Conservation (phyloP, 169 alveolate species). For the Perkinsus marinus region DNA sequence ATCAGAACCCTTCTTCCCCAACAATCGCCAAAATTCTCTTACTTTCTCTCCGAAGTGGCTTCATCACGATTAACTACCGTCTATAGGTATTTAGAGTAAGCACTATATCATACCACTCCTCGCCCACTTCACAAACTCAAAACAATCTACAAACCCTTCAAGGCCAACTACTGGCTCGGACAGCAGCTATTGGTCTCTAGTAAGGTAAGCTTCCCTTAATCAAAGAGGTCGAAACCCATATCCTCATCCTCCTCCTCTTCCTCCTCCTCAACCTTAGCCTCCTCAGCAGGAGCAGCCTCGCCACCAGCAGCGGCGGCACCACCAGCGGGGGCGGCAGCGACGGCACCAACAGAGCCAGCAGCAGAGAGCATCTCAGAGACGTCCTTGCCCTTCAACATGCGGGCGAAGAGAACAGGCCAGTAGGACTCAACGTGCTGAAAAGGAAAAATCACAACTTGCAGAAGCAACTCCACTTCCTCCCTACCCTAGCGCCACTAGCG, state of each 20-base stretch:
- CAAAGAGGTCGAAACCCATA: conserved; percentile 33
- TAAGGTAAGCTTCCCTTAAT: conserved; percentile 10
- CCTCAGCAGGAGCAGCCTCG: conserved; percentile 18
- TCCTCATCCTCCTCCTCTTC: conserved; percentile 44
- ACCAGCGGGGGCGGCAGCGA: conserved; percentile 40
- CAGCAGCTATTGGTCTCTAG: background rate
- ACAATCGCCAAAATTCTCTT: no score
- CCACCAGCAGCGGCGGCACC: conserved; percentile 24
- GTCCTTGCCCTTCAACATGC: conserved; percentile 70
- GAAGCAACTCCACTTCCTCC: background rate
- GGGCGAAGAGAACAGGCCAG: conserved; percentile 83
- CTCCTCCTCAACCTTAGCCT: conserved; percentile 32
- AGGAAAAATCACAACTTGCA: background rate
- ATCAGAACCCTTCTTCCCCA: no score
- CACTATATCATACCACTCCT: no score
- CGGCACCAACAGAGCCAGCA: conserved; percentile 42
- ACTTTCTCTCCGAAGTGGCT: no score
- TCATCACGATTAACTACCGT: no score
- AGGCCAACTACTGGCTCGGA: background rate
- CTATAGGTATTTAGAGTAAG: no score
- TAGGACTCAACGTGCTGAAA: conserved; percentile 60
- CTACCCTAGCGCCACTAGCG: conserved; percentile 60
- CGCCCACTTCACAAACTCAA: no score
- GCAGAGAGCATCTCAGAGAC: conserved; percentile 29
- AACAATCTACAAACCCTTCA: no score